Evolutionary conservation across 345 rosid genomes (phyloP).

Genomic region (Eucalyptus brandiana): DNA sequence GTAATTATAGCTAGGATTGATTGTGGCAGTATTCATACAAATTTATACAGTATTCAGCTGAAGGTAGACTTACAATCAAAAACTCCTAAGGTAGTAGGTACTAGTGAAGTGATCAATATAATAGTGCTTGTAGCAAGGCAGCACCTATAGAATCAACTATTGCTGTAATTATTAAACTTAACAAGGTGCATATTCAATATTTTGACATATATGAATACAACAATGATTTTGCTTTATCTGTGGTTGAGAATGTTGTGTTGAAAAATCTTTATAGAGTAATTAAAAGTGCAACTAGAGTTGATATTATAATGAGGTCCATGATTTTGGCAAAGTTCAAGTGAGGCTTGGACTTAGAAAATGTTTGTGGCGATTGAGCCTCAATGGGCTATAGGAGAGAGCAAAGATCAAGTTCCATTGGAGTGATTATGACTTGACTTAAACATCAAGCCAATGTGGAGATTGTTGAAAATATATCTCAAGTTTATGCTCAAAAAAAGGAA

Average conservation of each 20-base stretch:
- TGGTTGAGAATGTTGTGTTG: background rate
- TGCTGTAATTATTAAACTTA: too few species aligned
- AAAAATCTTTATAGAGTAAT: too few species aligned
- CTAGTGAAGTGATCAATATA: too few species aligned
- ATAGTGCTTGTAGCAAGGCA: too few species aligned
- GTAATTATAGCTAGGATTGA: too few species aligned
- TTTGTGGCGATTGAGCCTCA: background rate
- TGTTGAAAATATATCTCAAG: background rate
- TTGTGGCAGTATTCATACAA: too few species aligned
- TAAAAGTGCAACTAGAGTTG: background rate
- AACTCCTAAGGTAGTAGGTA: too few species aligned
- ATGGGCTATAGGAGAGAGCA: background rate
- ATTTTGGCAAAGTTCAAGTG: background rate
- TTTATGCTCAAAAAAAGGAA: background rate
- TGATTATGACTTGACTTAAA: background rate
- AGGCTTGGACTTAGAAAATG: background rate
- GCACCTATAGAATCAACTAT: too few species aligned
- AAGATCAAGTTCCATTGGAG: background rate
- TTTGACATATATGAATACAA: background rate
- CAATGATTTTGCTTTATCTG: background rate
- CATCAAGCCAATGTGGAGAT: background rate
- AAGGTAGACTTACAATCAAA: too few species aligned
- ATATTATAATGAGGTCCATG: background rate
- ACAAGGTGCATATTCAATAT: too few species aligned
- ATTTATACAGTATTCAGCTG: too few species aligned